phyloP scores from a whole-genome alignment of 805 yeast genomes.

The Cyberlindnera japonica region DNA sequence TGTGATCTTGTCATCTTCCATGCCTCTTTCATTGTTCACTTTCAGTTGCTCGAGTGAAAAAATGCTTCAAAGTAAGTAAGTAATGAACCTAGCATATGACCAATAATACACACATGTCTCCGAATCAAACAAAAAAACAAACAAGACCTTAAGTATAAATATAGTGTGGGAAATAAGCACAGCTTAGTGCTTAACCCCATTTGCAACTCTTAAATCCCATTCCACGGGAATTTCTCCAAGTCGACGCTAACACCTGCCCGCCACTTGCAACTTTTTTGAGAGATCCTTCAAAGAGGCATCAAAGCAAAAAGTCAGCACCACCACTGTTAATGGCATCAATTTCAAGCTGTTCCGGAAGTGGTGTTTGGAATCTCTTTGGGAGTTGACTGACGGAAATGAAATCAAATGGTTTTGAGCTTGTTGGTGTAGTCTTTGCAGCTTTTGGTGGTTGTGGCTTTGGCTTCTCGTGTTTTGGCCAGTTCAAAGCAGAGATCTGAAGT shows the following conservation, averaged over 20 bases:
- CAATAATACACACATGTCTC: not conserved
- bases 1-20: no score
- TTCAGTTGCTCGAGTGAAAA: no score
- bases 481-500: constrained; percentile 23
- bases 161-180: not conserved
- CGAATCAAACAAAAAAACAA: not conserved
- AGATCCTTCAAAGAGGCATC: not conserved
- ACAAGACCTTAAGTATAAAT: not conserved
- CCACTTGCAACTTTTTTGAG: not conserved
- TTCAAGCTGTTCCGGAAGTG: constrained; percentile 59
- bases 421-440: constrained; percentile 39
- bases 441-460: constrained; percentile 14
- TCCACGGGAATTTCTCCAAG: no score
- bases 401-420: constrained; percentile 38
- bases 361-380: constrained; percentile 72
- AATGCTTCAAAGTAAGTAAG: no score
- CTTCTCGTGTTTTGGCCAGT: constrained; percentile 22
- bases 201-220: no score
- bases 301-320: constrained; percentile 51
- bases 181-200: no score
- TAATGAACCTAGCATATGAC: no score
- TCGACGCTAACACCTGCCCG: no score
- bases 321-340: constrained; percentile 77
- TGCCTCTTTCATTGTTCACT: no score
- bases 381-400: constrained; percentile 57